Evolutionary conservation across 331 rosid genomes (phyloP).

Genomic region (Malus hybrid): DNA sequence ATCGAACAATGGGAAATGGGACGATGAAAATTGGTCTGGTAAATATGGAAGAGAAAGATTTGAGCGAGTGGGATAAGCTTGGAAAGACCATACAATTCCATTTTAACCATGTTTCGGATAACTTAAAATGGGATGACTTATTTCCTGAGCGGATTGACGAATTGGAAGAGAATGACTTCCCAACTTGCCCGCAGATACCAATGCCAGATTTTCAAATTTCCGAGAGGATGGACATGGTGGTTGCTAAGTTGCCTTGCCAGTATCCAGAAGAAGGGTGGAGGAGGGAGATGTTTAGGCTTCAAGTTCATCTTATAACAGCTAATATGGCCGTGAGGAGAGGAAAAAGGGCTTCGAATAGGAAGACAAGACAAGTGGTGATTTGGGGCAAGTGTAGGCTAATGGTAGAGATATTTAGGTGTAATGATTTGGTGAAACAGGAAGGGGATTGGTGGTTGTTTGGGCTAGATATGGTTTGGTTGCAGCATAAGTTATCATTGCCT

Average conservation of each 20-base stretch:
- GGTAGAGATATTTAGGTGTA: conserved; percentile 65
- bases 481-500: conserved; percentile 63
- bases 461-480: conserved; percentile 34
- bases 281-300: conserved; percentile 61
- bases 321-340: conserved; percentile 51
- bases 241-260: conserved; percentile 63
- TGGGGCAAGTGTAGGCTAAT: conserved; percentile 69
- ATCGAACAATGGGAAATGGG: conserved; percentile 31
- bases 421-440: conserved; percentile 37
- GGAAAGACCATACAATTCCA: conserved; percentile 19
- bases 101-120: conserved; percentile 44
- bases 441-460: conserved; percentile 76
- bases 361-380: conserved; percentile 36
- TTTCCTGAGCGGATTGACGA: conserved; percentile 77
- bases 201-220: conserved; percentile 45
- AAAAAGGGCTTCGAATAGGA: conserved; percentile 40
- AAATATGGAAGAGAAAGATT: conserved; percentile 41
- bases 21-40: conserved; percentile 59
- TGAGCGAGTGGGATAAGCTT: conserved; percentile 19
- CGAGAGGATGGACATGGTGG: conserved; percentile 43
- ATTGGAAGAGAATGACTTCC: conserved; percentile 58
- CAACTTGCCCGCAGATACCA: conserved; percentile 62
- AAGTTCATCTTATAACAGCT: conserved; percentile 57
- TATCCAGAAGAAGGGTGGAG: conserved; percentile 45
- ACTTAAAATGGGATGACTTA: conserved; percentile 62